A percentile compares a stretch with the other conserved stretches of the same genome.
These are phyloP conservation scores for Stenogyne calaminthoides DNA, from an alignment of 305 asterid species.

Conservation along the genomic window DNA sequence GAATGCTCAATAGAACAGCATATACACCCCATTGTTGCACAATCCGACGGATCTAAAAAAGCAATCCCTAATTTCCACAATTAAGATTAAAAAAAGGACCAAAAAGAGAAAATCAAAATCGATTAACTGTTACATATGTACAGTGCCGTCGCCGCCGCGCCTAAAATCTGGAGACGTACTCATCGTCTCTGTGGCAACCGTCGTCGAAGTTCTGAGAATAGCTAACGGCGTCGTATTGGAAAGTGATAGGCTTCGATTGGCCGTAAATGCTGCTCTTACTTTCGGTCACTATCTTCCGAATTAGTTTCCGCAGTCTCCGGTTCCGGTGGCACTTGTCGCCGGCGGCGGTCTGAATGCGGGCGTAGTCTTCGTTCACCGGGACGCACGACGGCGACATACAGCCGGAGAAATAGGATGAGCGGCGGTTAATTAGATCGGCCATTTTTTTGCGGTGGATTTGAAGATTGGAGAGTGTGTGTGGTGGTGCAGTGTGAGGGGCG, in stretches of 20 bases:
- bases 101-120: background rate
- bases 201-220: constrained; percentile 87
- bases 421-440: constrained; percentile 39
- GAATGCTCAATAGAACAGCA: constrained; percentile 15
- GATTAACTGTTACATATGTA: constrained; percentile 17
- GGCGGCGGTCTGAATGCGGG: constrained; percentile 45
- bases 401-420: constrained; percentile 40
- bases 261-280: constrained; percentile 54
- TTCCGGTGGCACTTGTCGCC: constrained; percentile 32
- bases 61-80: constrained; percentile 13
- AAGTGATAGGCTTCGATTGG: constrained; percentile 44
- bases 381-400: constrained; percentile 71
- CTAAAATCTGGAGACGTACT: constrained; percentile 34
- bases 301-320: constrained; percentile 48
- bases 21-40: constrained; percentile 22
- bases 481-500: background rate
- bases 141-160: constrained; percentile 28
- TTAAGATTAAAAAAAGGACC: background rate
- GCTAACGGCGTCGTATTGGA: constrained; percentile 83
- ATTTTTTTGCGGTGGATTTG: background rate
- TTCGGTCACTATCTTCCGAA: constrained; percentile 60
- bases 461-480: constrained; percentile 3
- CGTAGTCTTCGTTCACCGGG: constrained; percentile 74
- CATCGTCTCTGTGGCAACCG: constrained; percentile 62
- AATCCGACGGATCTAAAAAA: constrained; percentile 29